Conservation (phyloP, 2,329 filamentous ascomycete genomes). For the Colletotrichum sp. region DNA sequence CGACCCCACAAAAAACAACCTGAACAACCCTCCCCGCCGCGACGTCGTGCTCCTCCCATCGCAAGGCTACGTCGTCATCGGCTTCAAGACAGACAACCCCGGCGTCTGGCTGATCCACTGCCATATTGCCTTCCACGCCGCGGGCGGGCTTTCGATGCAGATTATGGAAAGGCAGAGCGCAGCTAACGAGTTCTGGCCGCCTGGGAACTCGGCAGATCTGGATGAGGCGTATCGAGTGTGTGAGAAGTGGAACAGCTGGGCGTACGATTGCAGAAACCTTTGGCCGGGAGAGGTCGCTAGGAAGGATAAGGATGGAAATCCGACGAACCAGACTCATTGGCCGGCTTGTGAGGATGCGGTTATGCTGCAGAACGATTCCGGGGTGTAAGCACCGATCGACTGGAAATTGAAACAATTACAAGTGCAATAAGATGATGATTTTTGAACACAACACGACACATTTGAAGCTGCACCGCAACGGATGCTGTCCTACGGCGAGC, state of each 20-base stretch:
- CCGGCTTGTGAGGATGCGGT: background rate
- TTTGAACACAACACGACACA: background rate
- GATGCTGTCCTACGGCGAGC: background rate
- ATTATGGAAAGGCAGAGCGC: background rate
- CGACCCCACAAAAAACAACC: conserved; percentile 34
- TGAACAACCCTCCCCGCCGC: conserved; percentile 51
- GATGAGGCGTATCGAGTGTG: background rate
- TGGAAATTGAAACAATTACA: background rate
- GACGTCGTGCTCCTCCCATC: conserved; percentile 54
- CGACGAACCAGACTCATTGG: background rate
- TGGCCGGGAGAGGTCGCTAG: background rate
- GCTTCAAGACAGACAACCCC: conserved; percentile 53
- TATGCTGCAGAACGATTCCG: background rate
- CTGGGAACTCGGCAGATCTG: background rate
- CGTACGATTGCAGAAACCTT: conserved; percentile 9
- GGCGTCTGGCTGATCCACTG: conserved; percentile 56
- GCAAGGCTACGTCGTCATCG: conserved; percentile 50
- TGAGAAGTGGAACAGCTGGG: conserved; percentile 10
- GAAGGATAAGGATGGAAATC: background rate
- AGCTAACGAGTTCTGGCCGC: background rate
- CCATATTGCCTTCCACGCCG: conserved; percentile 53
- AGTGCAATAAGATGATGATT: too few species aligned
- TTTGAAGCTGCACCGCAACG: background rate
- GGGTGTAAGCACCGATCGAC: background rate
- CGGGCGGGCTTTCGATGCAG: conserved; percentile 19